Evolutionary conservation across 768 basidiomycete genomes (phyloP), one percentile per base, ranked within the genome.

Genomic region (Agrocybe praecox): DNA sequence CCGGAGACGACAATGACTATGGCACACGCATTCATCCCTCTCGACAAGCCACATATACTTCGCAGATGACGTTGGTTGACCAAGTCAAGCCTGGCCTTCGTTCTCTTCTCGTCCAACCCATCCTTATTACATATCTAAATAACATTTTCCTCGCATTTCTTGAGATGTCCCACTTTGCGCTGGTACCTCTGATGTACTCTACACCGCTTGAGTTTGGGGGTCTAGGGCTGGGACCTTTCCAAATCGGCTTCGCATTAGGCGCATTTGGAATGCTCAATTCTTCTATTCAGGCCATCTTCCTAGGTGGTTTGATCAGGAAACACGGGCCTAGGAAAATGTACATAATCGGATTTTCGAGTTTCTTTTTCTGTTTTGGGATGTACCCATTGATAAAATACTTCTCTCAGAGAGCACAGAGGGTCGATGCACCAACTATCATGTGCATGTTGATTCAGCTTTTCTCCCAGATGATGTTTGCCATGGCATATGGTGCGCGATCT

Each of bases 151-250:
- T 77, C 19, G 46, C 72, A 9, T 79, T 80, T 66, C 55, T 66
- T 26, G 76, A 76, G 54, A 76, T 77, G 71, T 60, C 65, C 36
- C 63, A 70, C 46, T 60, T 65, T 18, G 75, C 72, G 9, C 73
- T 81, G 15, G 57, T 69, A 19, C 79, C 79, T 8, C 69, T 81
- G 48, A 69, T 79, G 40, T 80, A 73, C 54, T 85, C 88, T 14
- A 90, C 88, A 0, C 83, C 89, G 0, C 67, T 83, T 46, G 68
- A 71, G 15, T 73, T 80, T 2, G 89, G 90, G 21, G 89, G 90
- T 1, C 79, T 90, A 4, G 88, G 88, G 4, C 73, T 92, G 42
- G 71, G 77, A 21, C 86, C 90, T 0, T 78, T 80, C 42, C 63
- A 68, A 7, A 92, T 92, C 34, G 90, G 90, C 6, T 77, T 80